Evolutionary conservation across 2,329 filamentous ascomycete species (phyloP), one percentile per base, ranked within the genome.

Genomic region (Botryotinia globosa): DNA sequence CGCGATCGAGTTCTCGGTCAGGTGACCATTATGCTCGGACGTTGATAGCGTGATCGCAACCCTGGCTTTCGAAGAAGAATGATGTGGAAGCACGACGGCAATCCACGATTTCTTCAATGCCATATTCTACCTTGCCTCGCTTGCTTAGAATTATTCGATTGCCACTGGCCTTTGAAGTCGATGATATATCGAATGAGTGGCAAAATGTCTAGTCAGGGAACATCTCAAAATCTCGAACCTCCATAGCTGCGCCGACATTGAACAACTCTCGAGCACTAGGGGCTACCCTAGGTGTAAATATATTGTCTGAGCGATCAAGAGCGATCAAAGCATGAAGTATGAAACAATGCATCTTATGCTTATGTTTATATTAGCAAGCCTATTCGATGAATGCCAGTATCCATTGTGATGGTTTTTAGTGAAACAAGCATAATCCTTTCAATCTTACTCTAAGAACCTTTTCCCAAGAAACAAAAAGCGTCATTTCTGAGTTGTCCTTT

Each of bases 361-460:
- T 22, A 20, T 34, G 54, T 69, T 61, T 45, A 16, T 45, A 34
- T 29, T 58, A n/a, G 9, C 10, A 25, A 39, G 18, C n/a, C 12
- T 16, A 69, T 61, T 62, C 39, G 67, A 62, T 59, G 22, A 61
- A 45, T 29, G 34, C 51, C 37, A 37, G 39, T 61, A 45, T 59
- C 14, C 48, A 62, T 44, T 59, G 42, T 34, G 14, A 34, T 69
- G 39, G 54, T 45, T 37, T 69, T 45, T 62, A 69, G 67, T 61
- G 54, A 62, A 69, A 69, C 67, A 2, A 25, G 67, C 67, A 69
- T 62, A 10, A 69, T 44, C 67, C 67, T 69, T 69, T 69, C 32
- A 61, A 37, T 44, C 14, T 69, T 34, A 32, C 29, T 61, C 29
- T 69, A 45, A 45, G 45, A 25, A 37, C 14, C 37, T 37, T 62